Evolutionary conservation across 208 protist species (phyloP), one percentile per base, ranked within the genome.

Genomic region (Trypanosoma mega): DNA sequence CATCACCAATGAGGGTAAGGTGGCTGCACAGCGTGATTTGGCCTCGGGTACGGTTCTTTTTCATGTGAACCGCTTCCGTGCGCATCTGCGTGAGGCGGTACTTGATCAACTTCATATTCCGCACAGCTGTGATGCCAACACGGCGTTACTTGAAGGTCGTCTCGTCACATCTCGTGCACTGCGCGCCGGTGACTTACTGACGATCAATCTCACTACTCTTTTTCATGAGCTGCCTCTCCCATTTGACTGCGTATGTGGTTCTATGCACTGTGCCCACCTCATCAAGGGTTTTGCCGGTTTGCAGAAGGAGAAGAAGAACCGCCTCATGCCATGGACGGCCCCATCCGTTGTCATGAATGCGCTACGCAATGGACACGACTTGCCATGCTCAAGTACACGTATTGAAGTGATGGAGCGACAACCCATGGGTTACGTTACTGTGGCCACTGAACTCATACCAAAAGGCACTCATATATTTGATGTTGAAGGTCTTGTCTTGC

Each of bases 71-170:
- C 51, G 51, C 11, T 50, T 68, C 41, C 50, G 51, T 36, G 37
- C 44, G 24, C 45, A 34, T 16, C 24, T 43, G 30, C 54, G 43
- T 41, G 29, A 49, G 18, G 55, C 83, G 21, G 63, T 85, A 47
- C 41, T 89, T 14, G 78, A 77, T 33, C 48, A 60, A 29, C 57
- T 92, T 41, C 76, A 69, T 37, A 67, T 93, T 18, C 69, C 74
- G 23, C 87, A 93, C 71, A 71, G 72, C 26, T 93, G 87, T 69
- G 77, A 90, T 51, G 83, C 87, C 24, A 90, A 88, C 70, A 83
- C 74, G 7, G 63, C 74, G 29, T 36, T 93, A 1, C 50, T 94
- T 18, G 82, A 90, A 57, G 76, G 77, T 24, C 69, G 68, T 39
- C 72, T 94, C 18, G 72, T 89, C 44, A 50, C 76, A 20, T 61